These are phyloP conservation scores for Acanthamoeba triangularis DNA, from an alignment of 208 protist genomes.

Conservation along the genomic window DNA sequence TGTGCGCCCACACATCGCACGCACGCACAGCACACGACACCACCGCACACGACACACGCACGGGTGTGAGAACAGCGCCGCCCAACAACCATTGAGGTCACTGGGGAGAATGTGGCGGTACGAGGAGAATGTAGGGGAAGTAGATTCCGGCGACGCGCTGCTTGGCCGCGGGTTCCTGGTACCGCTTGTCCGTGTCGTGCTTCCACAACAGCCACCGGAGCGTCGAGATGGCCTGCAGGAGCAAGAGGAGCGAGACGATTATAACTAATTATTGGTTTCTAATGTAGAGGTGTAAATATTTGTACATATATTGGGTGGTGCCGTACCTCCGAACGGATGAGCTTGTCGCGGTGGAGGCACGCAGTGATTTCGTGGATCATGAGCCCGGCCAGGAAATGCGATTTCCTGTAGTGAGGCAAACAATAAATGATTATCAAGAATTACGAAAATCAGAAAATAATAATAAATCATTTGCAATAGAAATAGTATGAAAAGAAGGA, in stretches of 20 bases:
- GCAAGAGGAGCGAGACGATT: neutral
- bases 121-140: slow-evolving; percentile 76
- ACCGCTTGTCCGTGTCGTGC: slow-evolving; percentile 81
- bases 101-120: neutral
- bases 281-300: neutral
- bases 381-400: neutral
- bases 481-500: slow-evolving; percentile 26
- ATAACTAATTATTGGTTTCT: neutral
- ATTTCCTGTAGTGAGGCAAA: neutral
- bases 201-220: slow-evolving; percentile 76
- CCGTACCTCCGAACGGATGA: neutral
- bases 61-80: neutral
- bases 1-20: neutral
- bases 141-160: slow-evolving; percentile 77
- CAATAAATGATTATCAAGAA: neutral
- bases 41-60: neutral
- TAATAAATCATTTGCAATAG: neutral
- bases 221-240: slow-evolving; percentile 56
- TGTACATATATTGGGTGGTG: neutral
- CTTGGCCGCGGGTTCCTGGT: slow-evolving; percentile 25
- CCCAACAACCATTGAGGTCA: neutral
- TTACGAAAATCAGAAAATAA: neutral
- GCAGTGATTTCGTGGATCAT: slow-evolving; percentile 15
- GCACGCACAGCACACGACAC: neutral
- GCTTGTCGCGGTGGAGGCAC: slow-evolving; percentile 1